Conservation (phyloP, 108 stramenopile species). For the Skeletonema tropicum region DNA sequence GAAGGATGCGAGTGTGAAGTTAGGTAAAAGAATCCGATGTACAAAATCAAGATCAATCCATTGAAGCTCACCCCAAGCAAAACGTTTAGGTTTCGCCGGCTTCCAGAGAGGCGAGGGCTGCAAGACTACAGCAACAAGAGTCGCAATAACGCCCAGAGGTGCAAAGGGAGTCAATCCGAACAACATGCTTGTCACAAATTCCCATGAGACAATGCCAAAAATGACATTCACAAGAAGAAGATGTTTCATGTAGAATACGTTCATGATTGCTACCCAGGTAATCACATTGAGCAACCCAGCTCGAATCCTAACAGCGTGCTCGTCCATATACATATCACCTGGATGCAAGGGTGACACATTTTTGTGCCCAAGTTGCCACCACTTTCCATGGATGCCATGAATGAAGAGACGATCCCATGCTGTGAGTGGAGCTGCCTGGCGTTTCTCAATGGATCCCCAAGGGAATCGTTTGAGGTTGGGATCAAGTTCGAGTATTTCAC, state of each 20-base stretch:
- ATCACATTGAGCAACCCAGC: conserved; percentile 60
- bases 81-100: conserved; percentile 61
- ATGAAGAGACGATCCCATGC: conserved; percentile 49
- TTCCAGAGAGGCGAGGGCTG: conserved; percentile 52
- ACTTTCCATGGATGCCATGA: conserved; percentile 51
- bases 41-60: not conserved
- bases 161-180: conserved; percentile 62
- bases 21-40: not conserved
- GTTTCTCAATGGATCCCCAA: conserved; percentile 22
- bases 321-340: conserved; percentile 63
- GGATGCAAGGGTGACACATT: conserved; percentile 35
- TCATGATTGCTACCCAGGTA: conserved; percentile 62
- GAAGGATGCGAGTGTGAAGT: not conserved
- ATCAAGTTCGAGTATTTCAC: conserved; percentile 39
- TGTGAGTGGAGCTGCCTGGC: conserved; percentile 21
- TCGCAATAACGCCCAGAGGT: conserved; percentile 49
- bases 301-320: conserved; percentile 59
- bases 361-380: conserved; percentile 60
- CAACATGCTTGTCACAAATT: conserved; percentile 39
- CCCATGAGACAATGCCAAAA: conserved; percentile 49
- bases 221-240: conserved; percentile 27
- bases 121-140: conserved; percentile 41
- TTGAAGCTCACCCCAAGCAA: conserved; percentile 44
- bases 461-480: conserved; percentile 43
- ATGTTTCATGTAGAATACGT: conserved; percentile 51